phyloP scores from a whole-genome alignment of 2,329 filamentous ascomycete species.

The Alternaria postmessia region DNA sequence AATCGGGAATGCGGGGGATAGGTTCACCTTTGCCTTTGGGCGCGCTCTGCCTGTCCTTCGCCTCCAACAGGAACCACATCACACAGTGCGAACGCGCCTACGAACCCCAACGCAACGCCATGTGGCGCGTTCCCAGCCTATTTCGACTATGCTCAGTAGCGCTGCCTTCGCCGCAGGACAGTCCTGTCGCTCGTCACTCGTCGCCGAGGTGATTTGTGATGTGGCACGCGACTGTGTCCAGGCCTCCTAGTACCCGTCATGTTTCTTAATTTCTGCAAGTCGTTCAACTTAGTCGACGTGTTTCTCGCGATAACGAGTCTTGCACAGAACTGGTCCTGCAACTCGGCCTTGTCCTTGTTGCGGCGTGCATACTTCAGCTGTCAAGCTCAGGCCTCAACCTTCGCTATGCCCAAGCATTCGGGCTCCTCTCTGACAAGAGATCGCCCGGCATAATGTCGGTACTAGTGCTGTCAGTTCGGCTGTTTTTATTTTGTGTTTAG shows the following conservation, averaged over 20 bases:
- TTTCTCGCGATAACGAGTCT: background rate
- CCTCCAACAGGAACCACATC: background rate
- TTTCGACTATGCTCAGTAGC: conserved; percentile 1
- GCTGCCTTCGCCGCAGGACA: background rate
- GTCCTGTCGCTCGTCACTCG: background rate
- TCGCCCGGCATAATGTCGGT: conserved; percentile 10
- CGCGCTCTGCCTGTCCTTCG: background rate
- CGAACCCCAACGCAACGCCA: background rate
- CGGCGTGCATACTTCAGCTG: conserved; percentile 1
- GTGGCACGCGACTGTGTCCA: background rate
- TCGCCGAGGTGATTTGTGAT: conserved; percentile 8
- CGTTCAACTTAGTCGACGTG: background rate
- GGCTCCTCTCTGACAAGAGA: conserved; percentile 7
- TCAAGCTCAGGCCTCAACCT: conserved; percentile 4
- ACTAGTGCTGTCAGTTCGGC: background rate
- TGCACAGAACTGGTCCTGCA: background rate
- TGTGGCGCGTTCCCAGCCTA: conserved; percentile 2
- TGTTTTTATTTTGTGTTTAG: background rate
- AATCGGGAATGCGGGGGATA: background rate
- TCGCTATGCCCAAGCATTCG: background rate
- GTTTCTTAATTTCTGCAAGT: background rate
- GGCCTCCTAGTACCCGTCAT: background rate
- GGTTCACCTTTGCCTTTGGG: background rate
- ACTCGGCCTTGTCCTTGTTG: conserved; percentile 1
- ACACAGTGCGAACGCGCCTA: background rate